phyloP scores from a whole-genome alignment of 306 rosid species.

The Lathyrus tuberosus region DNA sequence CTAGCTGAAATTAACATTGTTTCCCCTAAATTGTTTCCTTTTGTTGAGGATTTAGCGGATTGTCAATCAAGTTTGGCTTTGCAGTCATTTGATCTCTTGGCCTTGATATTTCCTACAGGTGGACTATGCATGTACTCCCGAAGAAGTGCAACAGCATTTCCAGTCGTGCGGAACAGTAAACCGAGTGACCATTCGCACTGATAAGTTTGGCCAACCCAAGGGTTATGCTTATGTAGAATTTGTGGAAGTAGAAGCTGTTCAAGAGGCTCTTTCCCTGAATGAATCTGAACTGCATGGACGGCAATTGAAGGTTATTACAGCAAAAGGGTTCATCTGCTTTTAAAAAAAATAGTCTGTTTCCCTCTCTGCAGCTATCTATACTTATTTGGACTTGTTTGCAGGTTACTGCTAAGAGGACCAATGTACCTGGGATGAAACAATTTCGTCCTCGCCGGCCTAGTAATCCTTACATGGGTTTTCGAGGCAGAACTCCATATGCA shows the following conservation, averaged over 20 bases:
- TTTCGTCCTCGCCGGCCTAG: conserved; percentile 64
- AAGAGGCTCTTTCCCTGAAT: conserved; percentile 72
- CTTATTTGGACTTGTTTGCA: conserved; percentile 29
- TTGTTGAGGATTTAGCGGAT: not conserved
- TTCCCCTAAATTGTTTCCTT: not conserved
- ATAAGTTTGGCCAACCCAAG: conserved; percentile 88
- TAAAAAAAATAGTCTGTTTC: not conserved
- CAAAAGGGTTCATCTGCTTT: not conserved
- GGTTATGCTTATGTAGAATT: conserved; percentile 92
- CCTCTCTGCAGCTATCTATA: conserved; percentile 3
- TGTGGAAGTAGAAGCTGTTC: conserved; percentile 77
- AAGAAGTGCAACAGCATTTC: conserved; percentile 92
- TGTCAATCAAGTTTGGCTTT: not conserved
- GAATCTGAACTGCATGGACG: conserved; percentile 90
- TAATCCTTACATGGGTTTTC: conserved; percentile 63
- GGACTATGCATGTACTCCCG: conserved; percentile 81
- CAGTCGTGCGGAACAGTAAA: conserved; percentile 83
- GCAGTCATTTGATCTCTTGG: conserved; percentile 6
- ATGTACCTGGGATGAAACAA: conserved; percentile 87
- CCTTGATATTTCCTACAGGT: conserved; percentile 55
- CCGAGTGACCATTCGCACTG: conserved; percentile 82
- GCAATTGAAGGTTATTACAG: conserved; percentile 69
- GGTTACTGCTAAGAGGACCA: conserved; percentile 78
- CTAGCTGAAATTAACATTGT: not conserved
- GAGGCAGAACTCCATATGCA: conserved; percentile 60